Percentiles rank a stretch among this genome's conserved stretches.
These are phyloP conservation scores for Artemisia tridentata DNA, from an alignment of 129 eudicot genomes.

Conservation along the genomic window DNA sequence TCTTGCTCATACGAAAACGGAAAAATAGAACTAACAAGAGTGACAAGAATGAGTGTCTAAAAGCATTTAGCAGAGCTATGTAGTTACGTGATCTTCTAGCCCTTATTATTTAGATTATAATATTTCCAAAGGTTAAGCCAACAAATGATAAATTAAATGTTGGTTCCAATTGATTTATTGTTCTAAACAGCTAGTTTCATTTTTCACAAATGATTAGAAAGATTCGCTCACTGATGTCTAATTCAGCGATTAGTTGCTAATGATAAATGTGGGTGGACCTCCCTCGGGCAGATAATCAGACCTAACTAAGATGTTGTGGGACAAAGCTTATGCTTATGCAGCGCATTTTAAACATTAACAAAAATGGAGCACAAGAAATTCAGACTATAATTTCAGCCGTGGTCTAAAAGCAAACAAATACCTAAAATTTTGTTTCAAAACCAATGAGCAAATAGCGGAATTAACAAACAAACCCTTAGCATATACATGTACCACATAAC, in stretches of 20 bases:
- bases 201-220: too few relatives aligned
- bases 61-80: neutral
- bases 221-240: too few relatives aligned
- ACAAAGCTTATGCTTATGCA: too few relatives aligned
- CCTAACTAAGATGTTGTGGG: neutral
- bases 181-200: too few relatives aligned
- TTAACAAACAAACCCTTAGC: too few relatives aligned
- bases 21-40: neutral
- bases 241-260: too few relatives aligned
- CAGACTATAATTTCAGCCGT: neutral
- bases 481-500: too few relatives aligned
- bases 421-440: neutral
- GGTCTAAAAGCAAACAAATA: neutral
- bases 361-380: neutral
- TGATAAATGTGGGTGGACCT: too few relatives aligned
- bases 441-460: neutral
- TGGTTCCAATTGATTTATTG: too few relatives aligned
- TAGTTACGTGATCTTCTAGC: neutral
- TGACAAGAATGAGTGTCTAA: neutral
- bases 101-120: neutral
- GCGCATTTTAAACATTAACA: neutral
- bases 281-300: too few relatives aligned
- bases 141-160: too few relatives aligned
- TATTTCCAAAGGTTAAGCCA: neutral
- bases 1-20: neutral